Evolutionary conservation across 768 basidiomycete genomes (phyloP), one percentile per base, ranked within the genome.

Genomic region (Pleurotus sapidus): DNA sequence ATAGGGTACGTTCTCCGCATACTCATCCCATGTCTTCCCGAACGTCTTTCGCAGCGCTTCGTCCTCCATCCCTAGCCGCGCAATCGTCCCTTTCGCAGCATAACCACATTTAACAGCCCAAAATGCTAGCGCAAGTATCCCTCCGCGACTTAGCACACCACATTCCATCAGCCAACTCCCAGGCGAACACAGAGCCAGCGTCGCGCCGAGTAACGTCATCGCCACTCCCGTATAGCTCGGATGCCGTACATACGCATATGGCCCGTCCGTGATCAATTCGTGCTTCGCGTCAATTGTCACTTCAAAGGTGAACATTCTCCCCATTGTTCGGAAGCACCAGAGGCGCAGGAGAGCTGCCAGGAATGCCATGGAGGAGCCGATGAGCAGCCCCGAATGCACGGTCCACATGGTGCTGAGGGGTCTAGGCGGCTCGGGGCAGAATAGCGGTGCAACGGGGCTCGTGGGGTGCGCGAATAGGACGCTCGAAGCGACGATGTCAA

Each of bases 181-280:
- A 46, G 55, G 55, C 9, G 45, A 56, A 24, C 55, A 56, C 25
- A 56, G 11, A 42, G 46, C 55, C 23, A 47, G n/a, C 14, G 55
- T 56, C 18, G 55, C 47, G n/a, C 61, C 59, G 18, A 60, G 17
- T 27, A 61, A 46, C 39, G 55, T 51, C 11, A 60, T 25, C n/a
- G 57, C 39, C 9, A 56, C 46, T 14, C 57, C 63, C 3, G 63
- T 61, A 27, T 63, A 63, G 25, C 62, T 60, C 9, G 62, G 62
- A 55, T 63, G 62, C 14, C 62, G 62, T 14, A 61, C 62, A 47
- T 59, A 56, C 2, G 57, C 47, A 43, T 63, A 63, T 9, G 62
- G 62, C 30, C 60, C 60, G 15, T 14, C 46, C n/a, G 57, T 61
- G 4, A 63, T 54, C 9, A 63, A 57, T 18, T 53, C 38, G 39